A percentile compares a stretch with the other conserved stretches of the same genome.
These are phyloP conservation scores for Polygonum maritimum DNA, from an alignment of 148 eudicot genomes.

Conservation along the genomic window DNA sequence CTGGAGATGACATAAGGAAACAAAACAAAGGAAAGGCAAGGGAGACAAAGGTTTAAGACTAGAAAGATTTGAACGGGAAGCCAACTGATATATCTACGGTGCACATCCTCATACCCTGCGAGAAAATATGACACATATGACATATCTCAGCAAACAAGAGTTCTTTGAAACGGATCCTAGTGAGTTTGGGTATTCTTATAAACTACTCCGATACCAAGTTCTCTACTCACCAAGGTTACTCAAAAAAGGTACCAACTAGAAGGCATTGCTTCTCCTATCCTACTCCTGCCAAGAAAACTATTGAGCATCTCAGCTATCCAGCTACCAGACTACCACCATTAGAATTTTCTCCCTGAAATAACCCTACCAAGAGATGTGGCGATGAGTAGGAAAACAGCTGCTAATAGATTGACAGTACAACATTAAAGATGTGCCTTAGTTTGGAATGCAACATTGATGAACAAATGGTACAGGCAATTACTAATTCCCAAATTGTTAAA, in stretches of 20 bases:
- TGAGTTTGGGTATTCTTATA: background rate
- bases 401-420: background rate
- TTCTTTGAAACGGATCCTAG: too few species aligned
- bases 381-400: background rate
- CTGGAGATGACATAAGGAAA: background rate
- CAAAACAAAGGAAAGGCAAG: background rate
- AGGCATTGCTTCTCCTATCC: background rate
- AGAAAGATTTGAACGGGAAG: background rate
- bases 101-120: background rate
- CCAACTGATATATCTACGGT: background rate
- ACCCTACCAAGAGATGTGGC: background rate
- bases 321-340: background rate
- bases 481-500: background rate
- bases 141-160: too few species aligned
- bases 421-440: background rate
- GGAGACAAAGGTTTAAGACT: background rate
- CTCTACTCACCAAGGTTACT: background rate
- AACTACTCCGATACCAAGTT: background rate
- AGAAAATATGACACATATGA: background rate
- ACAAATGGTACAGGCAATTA: background rate
- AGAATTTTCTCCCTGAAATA: background rate
- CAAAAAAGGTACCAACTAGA: background rate
- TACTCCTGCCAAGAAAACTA: background rate
- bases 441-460: background rate
- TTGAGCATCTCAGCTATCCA: background rate